Percentiles rank a stretch among this genome's conserved stretches.
These are phyloP conservation scores for Xerocomus amazonicus DNA, from an alignment of 1,284 basidiomycete genomes.

Conservation along the genomic window DNA sequence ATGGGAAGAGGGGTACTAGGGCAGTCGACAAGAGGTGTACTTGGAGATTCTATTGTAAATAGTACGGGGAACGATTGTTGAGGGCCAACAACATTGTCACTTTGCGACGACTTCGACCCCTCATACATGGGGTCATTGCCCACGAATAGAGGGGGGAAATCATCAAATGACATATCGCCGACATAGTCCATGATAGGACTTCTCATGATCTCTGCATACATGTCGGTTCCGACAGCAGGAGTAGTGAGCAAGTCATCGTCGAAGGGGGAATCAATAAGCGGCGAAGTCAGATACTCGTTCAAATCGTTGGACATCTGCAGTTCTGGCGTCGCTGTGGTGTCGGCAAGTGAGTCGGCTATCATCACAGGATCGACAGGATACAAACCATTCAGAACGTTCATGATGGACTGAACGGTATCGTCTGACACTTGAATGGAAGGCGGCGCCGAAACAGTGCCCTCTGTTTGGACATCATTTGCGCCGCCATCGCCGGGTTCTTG, in stretches of 20 bases:
- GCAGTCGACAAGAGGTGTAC: constrained; percentile 42
- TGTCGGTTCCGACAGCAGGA: constrained; percentile 42
- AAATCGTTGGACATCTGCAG: constrained; percentile 33
- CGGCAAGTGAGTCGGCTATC: background rate
- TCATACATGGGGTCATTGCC: constrained; percentile 6
- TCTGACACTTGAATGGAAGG: constrained; percentile 24
- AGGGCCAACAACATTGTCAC: constrained; percentile 12
- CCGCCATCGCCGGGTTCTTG: constrained; percentile 34
- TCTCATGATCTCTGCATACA: constrained; percentile 41
- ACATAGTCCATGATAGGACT: constrained; percentile 34
- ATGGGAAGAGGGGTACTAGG: constrained; percentile 35
- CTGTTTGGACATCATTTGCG: constrained; percentile 14
- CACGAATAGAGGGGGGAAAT: constrained; percentile 26
- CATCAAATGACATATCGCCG: constrained; percentile 35
- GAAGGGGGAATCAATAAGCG: constrained; percentile 50
- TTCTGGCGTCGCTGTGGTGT: constrained; percentile 36
- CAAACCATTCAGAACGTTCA: constrained; percentile 44
- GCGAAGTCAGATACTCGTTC: constrained; percentile 45
- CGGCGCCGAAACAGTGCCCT: constrained; percentile 14
- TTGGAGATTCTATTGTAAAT: constrained; percentile 42
- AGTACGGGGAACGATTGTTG: constrained; percentile 37
- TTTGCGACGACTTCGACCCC: constrained; percentile 14
- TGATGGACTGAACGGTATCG: constrained; percentile 38
- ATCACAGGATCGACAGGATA: background rate
- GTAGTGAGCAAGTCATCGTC: constrained; percentile 56